These are phyloP conservation scores for Neurospora discreta DNA, from an alignment of 495 filamentous ascomycete genomes.

Conservation along the genomic window DNA sequence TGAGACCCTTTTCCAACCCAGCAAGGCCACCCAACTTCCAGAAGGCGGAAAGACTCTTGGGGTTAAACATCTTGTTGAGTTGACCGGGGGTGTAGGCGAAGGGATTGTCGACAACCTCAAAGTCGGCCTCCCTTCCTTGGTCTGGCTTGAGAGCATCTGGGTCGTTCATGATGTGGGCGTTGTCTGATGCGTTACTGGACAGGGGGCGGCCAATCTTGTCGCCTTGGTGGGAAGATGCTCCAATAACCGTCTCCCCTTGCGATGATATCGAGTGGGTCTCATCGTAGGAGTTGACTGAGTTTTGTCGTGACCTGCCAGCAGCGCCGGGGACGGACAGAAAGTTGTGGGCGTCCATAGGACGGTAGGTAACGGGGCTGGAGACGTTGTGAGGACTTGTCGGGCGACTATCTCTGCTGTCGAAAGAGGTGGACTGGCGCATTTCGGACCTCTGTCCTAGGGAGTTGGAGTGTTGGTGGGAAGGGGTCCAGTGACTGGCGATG, in stretches of 20 bases:
- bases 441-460: constrained; percentile 38
- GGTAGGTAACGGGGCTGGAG: constrained; percentile 52
- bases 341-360: constrained; percentile 32
- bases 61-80: constrained; percentile 63
- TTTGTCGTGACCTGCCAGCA: constrained; percentile 36
- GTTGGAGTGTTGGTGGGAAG: constrained; percentile 30
- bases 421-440: constrained; percentile 48
- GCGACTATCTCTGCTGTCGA: constrained; percentile 64
- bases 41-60: constrained; percentile 63
- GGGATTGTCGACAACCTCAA: constrained; percentile 52
- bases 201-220: constrained; percentile 26
- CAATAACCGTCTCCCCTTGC: constrained; percentile 31
- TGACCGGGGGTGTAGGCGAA: constrained; percentile 64
- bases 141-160: constrained; percentile 52
- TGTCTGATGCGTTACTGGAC: constrained; percentile 20
- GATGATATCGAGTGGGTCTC: constrained; percentile 36
- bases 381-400: constrained; percentile 89
- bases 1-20: constrained; percentile 57
- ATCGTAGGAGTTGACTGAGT: constrained; percentile 43
- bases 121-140: constrained; percentile 51
- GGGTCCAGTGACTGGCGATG: constrained; percentile 31
- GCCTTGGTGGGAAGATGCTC: constrained; percentile 22
- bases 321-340: constrained; percentile 41
- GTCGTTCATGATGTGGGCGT: constrained; percentile 40
- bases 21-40: constrained; percentile 54